phyloP scores from a whole-genome alignment of 1,284 basidiomycete species.

The Malassezia caprae region DNA sequence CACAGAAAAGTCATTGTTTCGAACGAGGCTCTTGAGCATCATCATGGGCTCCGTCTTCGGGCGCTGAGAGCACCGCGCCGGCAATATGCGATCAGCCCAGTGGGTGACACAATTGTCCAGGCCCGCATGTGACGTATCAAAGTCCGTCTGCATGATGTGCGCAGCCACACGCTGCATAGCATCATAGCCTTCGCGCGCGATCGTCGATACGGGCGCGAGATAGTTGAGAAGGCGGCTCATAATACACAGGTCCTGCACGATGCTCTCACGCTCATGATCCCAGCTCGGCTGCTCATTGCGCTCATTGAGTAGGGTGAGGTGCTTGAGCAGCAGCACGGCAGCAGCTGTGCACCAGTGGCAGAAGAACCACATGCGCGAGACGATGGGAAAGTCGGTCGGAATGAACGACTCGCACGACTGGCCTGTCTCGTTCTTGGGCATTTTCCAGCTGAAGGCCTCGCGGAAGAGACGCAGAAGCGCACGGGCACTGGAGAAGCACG shows the following conservation, averaged over 20 bases:
- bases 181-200: slow-evolving; percentile 27
- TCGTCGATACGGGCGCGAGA: slow-evolving; percentile 25
- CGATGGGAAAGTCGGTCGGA: slow-evolving; percentile 23
- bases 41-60: slow-evolving; percentile 9
- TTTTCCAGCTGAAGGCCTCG: slow-evolving; percentile 32
- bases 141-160: neutral
- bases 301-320: slow-evolving; percentile 33
- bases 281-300: slow-evolving; percentile 26
- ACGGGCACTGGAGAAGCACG: slow-evolving; percentile 30
- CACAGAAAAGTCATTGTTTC: neutral
- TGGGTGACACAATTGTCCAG: slow-evolving; percentile 9
- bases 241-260: slow-evolving; percentile 35
- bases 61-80: neutral
- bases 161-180: slow-evolving; percentile 25
- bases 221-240: slow-evolving; percentile 31
- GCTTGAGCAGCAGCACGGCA: slow-evolving; percentile 33
- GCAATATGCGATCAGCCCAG: slow-evolving; percentile 14
- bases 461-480: slow-evolving; percentile 32
- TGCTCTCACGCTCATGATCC: slow-evolving; percentile 28
- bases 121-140: neutral
- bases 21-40: slow-evolving; percentile 1
- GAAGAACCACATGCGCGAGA: slow-evolving; percentile 29
- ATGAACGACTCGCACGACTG: slow-evolving; percentile 18
- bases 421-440: slow-evolving; percentile 19
- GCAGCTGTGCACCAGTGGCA: slow-evolving; percentile 32